Conservation (phyloP, 257 asterid genomes). For the Ehretia macrophylla region DNA sequence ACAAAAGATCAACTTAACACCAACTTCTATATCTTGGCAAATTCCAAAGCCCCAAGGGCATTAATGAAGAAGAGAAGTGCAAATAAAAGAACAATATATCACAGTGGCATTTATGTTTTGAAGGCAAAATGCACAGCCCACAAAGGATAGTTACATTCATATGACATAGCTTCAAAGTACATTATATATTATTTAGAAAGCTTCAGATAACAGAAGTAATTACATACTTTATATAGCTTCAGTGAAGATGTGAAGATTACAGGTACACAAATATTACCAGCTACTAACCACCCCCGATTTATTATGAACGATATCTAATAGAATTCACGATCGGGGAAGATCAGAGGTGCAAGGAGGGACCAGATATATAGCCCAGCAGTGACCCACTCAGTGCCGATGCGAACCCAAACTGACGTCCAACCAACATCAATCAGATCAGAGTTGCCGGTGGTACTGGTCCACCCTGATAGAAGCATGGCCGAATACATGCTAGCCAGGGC, state of each 20-base stretch:
- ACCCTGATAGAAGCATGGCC: conserved; percentile 95
- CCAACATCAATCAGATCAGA: conserved; percentile 80
- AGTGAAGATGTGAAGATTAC: conserved; percentile 4
- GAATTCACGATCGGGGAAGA: conserved; percentile 81
- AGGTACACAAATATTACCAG: background rate
- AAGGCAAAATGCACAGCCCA: too few relatives aligned
- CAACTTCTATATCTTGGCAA: too few relatives aligned
- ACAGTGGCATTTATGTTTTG: background rate
- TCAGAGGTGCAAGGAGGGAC: conserved; percentile 85
- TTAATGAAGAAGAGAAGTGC: background rate
- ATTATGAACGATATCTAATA: conserved; percentile 19
- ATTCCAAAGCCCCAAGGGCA: too few relatives aligned
- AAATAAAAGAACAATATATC: background rate
- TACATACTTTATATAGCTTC: conserved; percentile 2
- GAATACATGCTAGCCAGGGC: conserved; percentile 98
- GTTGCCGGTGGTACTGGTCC: conserved; percentile 73
- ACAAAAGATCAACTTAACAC: too few relatives aligned
- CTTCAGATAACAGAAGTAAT: background rate
- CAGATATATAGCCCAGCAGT: conserved; percentile 83
- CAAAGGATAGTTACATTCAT: background rate
- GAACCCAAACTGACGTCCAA: conserved; percentile 95
- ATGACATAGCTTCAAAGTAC: background rate
- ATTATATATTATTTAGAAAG: too few relatives aligned
- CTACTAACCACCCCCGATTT: background rate
- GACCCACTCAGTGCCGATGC: conserved; percentile 76